Percentiles rank a stretch among this genome's conserved stretches.
These are phyloP conservation scores for Kwoniella dendrophila DNA, from an alignment of 768 basidiomycete genomes.

Conservation along the genomic window DNA sequence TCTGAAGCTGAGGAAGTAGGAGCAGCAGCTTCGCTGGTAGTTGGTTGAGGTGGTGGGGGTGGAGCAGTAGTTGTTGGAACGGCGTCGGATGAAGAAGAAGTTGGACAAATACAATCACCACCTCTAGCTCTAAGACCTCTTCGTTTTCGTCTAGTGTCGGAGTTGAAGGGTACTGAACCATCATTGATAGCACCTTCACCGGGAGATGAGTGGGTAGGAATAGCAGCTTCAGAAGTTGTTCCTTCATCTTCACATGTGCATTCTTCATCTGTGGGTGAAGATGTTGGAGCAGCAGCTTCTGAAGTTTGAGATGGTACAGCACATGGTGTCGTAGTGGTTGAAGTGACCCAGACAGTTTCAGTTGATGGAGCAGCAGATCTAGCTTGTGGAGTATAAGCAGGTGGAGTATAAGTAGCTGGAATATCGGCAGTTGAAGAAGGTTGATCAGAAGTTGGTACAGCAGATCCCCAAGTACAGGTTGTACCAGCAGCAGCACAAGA, in stretches of 20 bases:
- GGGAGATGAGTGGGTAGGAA: background rate
- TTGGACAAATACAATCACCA: background rate
- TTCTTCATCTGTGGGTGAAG: slow-evolving; percentile 14
- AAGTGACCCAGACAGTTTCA: slow-evolving; percentile 14
- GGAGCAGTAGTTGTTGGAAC: background rate
- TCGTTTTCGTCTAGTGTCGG: background rate
- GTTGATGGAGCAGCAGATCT: slow-evolving; percentile 5
- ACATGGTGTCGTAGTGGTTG: slow-evolving; percentile 8
- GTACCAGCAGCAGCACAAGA: slow-evolving; percentile 8
- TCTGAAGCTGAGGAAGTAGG: slow-evolving; percentile 8
- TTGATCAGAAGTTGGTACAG: slow-evolving; percentile 16
- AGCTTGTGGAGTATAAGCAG: slow-evolving; percentile 11
- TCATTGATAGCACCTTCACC: background rate
- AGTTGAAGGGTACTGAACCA: background rate
- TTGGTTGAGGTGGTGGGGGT: background rate
- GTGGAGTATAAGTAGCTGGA: slow-evolving; percentile 16
- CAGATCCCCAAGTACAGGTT: slow-evolving; percentile 15
- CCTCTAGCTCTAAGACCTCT: slow-evolving; percentile 3
- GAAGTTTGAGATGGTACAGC: background rate
- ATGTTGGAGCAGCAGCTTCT: slow-evolving; percentile 4
- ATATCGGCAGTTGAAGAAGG: slow-evolving; percentile 9
- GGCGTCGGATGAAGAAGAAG: slow-evolving; percentile 1
- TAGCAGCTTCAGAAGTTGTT: slow-evolving; percentile 5
- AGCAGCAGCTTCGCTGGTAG: background rate
- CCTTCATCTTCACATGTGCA: slow-evolving; percentile 4